Evolutionary conservation across 352 stramenopile species (phyloP).

Genomic region (Phytopythium helicoides): DNA sequence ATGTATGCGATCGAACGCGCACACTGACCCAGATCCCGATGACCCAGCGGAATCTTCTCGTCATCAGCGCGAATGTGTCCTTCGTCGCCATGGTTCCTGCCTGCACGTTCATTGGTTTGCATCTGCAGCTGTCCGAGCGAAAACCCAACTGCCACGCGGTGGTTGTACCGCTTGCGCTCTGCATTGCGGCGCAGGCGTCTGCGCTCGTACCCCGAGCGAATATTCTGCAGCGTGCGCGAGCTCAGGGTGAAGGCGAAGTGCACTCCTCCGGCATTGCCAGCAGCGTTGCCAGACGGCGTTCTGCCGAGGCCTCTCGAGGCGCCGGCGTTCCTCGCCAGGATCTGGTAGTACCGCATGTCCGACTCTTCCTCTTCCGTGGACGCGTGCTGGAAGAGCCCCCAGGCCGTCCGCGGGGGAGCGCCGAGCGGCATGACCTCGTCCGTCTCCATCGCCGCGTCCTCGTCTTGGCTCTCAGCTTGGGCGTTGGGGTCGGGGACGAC

Average conservation of each 20-base stretch:
- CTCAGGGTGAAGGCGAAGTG: constrained; percentile 46
- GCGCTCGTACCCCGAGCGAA: constrained; percentile 38
- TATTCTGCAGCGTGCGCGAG: constrained; percentile 35
- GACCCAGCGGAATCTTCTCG: constrained; percentile 12
- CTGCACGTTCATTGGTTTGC: neutral
- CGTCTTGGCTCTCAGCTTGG: neutral
- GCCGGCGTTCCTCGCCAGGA: constrained; percentile 1
- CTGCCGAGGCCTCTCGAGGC: neutral
- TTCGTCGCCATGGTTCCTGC: constrained; percentile 8
- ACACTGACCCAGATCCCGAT: constrained; percentile 38
- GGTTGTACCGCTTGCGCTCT: constrained; percentile 36
- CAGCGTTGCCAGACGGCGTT: neutral
- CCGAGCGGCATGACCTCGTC: neutral
- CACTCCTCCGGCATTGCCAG: constrained; percentile 9
- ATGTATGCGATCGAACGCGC: constrained; percentile 49
- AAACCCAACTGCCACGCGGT: constrained; percentile 53
- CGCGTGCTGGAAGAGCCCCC: constrained; percentile 5
- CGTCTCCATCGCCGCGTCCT: neutral
- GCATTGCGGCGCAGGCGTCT: constrained; percentile 22
- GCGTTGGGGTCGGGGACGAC: neutral
- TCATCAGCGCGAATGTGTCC: constrained; percentile 3
- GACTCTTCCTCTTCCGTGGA: constrained; percentile 3
- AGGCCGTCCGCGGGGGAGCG: neutral
- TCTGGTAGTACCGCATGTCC: constrained; percentile 8
- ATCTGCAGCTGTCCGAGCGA: constrained; percentile 20